Conservation (phyloP, 352 stramenopile genomes). For the Pythium scleroteichum region DNA sequence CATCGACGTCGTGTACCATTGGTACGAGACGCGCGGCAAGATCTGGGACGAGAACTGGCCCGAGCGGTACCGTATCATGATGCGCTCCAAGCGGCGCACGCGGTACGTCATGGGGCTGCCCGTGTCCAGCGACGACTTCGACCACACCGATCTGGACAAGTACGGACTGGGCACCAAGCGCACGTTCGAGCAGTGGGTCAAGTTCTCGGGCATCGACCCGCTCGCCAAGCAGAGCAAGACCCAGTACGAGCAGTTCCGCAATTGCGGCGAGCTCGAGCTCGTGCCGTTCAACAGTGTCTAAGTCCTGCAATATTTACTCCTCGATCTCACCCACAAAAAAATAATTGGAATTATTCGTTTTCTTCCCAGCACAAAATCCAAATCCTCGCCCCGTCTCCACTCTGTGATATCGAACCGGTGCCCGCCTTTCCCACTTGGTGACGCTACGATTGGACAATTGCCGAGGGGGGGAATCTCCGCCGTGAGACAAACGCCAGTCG, state of each 20-base stretch:
- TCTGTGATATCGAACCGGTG: too few species aligned
- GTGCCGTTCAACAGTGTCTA: conserved; percentile 41
- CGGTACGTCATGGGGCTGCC: conserved; percentile 55
- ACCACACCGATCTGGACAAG: conserved; percentile 66
- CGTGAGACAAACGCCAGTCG: too few species aligned
- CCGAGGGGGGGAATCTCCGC: too few species aligned
- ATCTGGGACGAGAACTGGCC: conserved; percentile 80
- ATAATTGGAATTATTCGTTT: too few species aligned
- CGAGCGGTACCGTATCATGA: conserved; percentile 55
- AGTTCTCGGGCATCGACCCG: conserved; percentile 80
- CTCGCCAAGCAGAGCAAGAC: conserved; percentile 45
- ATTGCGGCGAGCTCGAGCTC: conserved; percentile 65
- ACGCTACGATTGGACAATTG: too few species aligned
- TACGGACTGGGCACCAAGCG: conserved; percentile 72
- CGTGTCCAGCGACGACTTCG: conserved; percentile 63
- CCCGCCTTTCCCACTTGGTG: too few species aligned
- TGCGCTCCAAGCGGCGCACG: conserved; percentile 66
- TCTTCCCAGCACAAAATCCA: too few species aligned
- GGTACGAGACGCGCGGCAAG: conserved; percentile 72
- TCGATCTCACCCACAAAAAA: too few species aligned
- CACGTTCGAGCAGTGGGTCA: conserved; percentile 73
- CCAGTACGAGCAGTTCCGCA: conserved; percentile 59
- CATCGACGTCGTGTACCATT: conserved; percentile 72
- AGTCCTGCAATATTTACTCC: too few species aligned
- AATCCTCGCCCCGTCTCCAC: too few species aligned